Conservation (phyloP, 2,329 filamentous ascomycete species). For the Dactylellina haptotyla region DNA sequence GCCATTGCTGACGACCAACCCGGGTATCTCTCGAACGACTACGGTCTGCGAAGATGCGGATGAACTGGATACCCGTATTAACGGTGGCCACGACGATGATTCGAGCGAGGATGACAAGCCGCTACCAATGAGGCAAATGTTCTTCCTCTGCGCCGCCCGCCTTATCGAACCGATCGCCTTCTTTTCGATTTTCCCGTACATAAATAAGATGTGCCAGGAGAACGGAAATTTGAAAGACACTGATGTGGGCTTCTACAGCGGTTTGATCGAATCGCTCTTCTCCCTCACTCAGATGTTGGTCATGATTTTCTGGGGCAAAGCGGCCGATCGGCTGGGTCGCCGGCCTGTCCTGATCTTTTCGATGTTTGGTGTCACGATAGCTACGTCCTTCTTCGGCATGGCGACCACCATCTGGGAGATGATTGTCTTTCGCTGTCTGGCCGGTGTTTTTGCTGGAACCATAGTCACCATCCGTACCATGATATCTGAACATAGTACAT, state of each 20-base stretch:
- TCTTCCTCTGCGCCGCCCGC: slow-evolving; percentile 77
- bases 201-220: slow-evolving; percentile 78
- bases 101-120: slow-evolving; percentile 63
- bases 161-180: slow-evolving; percentile 81
- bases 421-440: slow-evolving; percentile 75
- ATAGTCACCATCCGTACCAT: slow-evolving; percentile 80
- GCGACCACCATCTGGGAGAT: slow-evolving; percentile 76
- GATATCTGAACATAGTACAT: slow-evolving; percentile 77
- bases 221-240: slow-evolving; percentile 71
- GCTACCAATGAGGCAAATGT: slow-evolving; percentile 73
- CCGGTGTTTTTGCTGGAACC: slow-evolving; percentile 78
- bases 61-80: not conserved
- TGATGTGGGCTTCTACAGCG: slow-evolving; percentile 83
- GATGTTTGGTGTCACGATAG: slow-evolving; percentile 71
- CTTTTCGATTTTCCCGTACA: slow-evolving; percentile 83
- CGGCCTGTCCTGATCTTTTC: slow-evolving; percentile 77
- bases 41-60: too few species aligned
- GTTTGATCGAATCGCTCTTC: slow-evolving; percentile 79
- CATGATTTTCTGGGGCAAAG: slow-evolving; percentile 78
- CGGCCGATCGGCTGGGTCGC: slow-evolving; percentile 74
- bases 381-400: slow-evolving; percentile 74
- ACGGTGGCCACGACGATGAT: slow-evolving; percentile 10
- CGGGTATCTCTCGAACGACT: too few species aligned
- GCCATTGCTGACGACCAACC: too few species aligned
- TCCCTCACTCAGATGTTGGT: slow-evolving; percentile 79